Conservation (phyloP, 495 filamentous ascomycete genomes). For the Pseudoneurospora amorphoporcata region DNA sequence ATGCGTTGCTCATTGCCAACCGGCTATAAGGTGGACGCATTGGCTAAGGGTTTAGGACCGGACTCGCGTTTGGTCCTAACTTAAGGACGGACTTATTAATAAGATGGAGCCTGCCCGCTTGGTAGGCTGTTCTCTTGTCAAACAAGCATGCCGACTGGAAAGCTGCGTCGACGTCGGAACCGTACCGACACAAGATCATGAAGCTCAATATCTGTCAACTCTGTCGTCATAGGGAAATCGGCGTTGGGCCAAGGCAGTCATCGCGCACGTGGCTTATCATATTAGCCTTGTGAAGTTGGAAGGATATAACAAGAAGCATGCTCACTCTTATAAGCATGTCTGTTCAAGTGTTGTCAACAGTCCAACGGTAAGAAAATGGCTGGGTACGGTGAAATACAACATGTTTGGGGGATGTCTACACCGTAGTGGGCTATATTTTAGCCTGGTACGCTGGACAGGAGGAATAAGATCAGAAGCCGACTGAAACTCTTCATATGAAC, state of each 20-base stretch:
- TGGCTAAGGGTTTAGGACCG: background rate
- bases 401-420: background rate
- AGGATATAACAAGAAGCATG: background rate
- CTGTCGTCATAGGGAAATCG: background rate
- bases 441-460: background rate
- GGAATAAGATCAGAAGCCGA: background rate
- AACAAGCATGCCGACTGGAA: background rate
- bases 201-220: background rate
- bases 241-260: background rate
- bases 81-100: background rate
- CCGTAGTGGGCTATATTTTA: background rate
- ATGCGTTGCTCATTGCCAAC: background rate
- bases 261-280: background rate
- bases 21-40: background rate
- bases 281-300: background rate
- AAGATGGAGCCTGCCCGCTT: background rate
- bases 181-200: background rate
- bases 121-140: background rate
- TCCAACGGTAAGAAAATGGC: background rate
- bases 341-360: background rate
- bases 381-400: background rate
- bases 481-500: background rate
- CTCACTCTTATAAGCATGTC: background rate
- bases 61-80: background rate
- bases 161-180: background rate